phyloP scores from a whole-genome alignment of 495 filamentous ascomycete species.

The Articulospora tetracladia region DNA sequence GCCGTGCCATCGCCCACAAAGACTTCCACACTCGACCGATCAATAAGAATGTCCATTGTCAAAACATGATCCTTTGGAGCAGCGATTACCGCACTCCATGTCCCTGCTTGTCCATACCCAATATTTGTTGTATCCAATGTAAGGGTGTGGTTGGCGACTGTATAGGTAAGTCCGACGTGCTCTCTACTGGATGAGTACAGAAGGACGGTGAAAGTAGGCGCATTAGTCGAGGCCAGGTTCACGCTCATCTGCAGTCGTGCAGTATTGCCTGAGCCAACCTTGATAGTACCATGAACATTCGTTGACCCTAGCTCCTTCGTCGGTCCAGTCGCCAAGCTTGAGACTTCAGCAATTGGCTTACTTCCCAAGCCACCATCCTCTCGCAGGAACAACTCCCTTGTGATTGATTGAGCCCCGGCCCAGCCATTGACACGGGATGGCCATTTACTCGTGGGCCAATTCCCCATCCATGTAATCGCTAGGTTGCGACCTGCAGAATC shows the following conservation, averaged over 20 bases:
- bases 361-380: conserved; percentile 15
- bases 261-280: conserved; percentile 11
- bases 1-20: conserved; percentile 16
- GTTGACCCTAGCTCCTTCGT: background rate
- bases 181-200: conserved; percentile 8
- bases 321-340: background rate
- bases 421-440: conserved; percentile 18
- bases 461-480: conserved; percentile 20
- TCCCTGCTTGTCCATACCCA: conserved; percentile 20
- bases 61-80: background rate
- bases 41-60: conserved; percentile 13
- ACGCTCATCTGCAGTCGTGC: conserved; percentile 11
- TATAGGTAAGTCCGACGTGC: background rate
- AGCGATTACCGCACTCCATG: conserved; percentile 3
- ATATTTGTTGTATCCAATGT: conserved; percentile 18
- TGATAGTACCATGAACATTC: conserved; percentile 15
- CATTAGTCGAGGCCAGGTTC: conserved; percentile 7
- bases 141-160: conserved; percentile 7
- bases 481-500: conserved; percentile 17
- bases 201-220: conserved; percentile 9
- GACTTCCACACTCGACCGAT: conserved; percentile 17
- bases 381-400: conserved; percentile 12
- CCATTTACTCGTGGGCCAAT: conserved; percentile 16
- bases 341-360: conserved; percentile 12
- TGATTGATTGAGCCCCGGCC: conserved; percentile 16